These are phyloP conservation scores for Myriosclerotinia curreyana DNA, from an alignment of 2,329 filamentous ascomycete genomes.

Conservation along the genomic window DNA sequence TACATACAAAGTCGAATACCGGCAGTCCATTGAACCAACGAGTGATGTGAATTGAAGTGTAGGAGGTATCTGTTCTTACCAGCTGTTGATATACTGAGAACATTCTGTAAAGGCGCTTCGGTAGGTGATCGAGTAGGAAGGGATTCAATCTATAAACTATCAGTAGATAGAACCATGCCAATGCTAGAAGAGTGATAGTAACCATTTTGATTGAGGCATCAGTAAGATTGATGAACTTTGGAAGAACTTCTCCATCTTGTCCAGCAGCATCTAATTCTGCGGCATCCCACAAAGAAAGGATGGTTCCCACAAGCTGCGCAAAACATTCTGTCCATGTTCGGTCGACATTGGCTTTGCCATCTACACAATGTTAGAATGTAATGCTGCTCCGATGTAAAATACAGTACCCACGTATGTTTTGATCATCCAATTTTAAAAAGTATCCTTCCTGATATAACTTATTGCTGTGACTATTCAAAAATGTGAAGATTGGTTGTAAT, in stretches of 20 bases:
- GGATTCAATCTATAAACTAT: constrained; percentile 68
- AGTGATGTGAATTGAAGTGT: constrained; percentile 94
- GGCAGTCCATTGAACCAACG: constrained; percentile 92
- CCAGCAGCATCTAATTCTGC: constrained; percentile 84
- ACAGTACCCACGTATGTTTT: constrained; percentile 73
- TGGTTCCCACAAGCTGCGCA: constrained; percentile 91
- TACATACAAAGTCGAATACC: constrained; percentile 92
- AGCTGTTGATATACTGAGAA: constrained; percentile 92
- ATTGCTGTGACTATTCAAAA: constrained; percentile 90
- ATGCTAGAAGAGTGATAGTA: constrained; percentile 35
- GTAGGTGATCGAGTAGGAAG: constrained; percentile 76
- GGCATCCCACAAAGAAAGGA: constrained; percentile 93
- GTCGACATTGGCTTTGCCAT: constrained; percentile 81
- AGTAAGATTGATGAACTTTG: constrained; percentile 93
- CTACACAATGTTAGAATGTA: constrained; percentile 49
- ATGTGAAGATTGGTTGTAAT: constrained; percentile 89
- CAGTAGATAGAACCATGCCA: constrained; percentile 28
- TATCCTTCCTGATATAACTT: constrained; percentile 98
- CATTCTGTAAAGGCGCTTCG: constrained; percentile 84
- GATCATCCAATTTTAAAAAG: constrained; percentile 93
- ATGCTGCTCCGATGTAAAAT: constrained; percentile 8
- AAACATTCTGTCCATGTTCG: constrained; percentile 96
- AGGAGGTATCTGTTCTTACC: constrained; percentile 93
- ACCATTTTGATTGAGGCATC: constrained; percentile 99
- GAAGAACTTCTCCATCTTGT: constrained; percentile 78